These are phyloP conservation scores for Poa annua DNA, from an alignment of 176 grass and related monocot species.

Conservation along the genomic window DNA sequence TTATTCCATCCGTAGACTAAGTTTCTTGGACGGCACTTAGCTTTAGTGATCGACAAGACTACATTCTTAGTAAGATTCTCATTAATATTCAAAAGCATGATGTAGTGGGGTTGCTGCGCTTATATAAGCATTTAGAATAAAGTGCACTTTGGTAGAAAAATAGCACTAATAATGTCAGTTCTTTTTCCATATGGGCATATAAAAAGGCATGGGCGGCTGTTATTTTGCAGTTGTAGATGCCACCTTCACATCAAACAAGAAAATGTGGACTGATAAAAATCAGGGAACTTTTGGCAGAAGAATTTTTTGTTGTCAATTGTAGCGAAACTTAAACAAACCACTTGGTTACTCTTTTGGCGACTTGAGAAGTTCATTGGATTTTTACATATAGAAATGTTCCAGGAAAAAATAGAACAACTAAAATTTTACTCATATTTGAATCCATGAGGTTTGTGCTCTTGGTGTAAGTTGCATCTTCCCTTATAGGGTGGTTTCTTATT, in stretches of 20 bases:
- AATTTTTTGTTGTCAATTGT: background rate
- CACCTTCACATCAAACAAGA: background rate
- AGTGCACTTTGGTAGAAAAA: background rate
- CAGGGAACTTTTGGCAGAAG: background rate
- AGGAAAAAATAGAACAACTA: background rate
- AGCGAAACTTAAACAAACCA: background rate
- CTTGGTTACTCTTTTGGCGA: background rate
- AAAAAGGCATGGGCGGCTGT: background rate
- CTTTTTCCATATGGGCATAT: background rate
- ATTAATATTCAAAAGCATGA: background rate
- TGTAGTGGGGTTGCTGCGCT: background rate
- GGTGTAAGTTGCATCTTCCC: background rate
- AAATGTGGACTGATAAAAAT: background rate
- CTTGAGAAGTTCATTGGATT: background rate
- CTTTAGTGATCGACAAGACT: background rate
- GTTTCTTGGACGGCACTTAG: slow-evolving; percentile 14
- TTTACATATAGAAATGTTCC: background rate
- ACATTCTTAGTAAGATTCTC: background rate
- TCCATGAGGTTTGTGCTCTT: background rate
- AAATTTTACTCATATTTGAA: background rate
- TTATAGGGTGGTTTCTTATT: too few species aligned
- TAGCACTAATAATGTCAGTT: background rate
- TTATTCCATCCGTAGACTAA: background rate
- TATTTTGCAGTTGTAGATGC: slow-evolving; percentile 10
- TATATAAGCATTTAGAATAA: slow-evolving; percentile 27